Evolutionary conservation across 1,139 yeast genomes (phyloP).

Genomic region (Pneumocystis canis): DNA sequence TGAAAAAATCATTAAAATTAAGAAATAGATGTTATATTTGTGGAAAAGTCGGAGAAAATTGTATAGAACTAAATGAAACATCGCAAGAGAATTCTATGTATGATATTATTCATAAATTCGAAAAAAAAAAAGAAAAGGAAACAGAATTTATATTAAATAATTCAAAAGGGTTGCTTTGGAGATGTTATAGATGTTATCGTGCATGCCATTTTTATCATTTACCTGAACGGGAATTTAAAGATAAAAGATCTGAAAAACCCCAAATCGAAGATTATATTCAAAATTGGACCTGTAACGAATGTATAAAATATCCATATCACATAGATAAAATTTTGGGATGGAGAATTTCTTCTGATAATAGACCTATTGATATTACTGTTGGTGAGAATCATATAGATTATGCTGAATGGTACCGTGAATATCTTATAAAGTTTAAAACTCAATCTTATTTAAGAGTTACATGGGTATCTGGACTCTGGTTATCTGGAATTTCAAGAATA

Average conservation of each 20-base stretch:
- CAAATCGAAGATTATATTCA: neutral
- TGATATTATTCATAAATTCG: neutral
- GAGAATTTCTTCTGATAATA: neutral
- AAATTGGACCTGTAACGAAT: conserved; percentile 3
- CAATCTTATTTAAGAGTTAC: conserved; percentile 13
- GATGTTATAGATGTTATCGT: neutral
- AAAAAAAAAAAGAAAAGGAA: neutral
- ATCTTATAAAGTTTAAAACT: conserved; percentile 15
- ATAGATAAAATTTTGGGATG: conserved; percentile 6
- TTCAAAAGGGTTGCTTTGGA: neutral
- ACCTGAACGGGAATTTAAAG: neutral
- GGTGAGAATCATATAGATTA: conserved; percentile 2
- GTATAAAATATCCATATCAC: conserved; percentile 3
- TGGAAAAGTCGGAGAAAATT: neutral
- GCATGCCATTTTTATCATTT: conserved; percentile 1
- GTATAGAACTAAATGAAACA: neutral
- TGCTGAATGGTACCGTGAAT: conserved; percentile 9
- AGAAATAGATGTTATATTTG: neutral
- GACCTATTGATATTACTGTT: conserved; percentile 2
- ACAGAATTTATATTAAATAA: neutral
- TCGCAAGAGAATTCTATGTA: neutral
- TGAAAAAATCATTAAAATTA: neutral
- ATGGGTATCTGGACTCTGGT: conserved; percentile 17
- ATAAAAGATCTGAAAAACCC: neutral
- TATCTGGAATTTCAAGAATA: conserved; percentile 10